Conservation (phyloP, 345 rosid genomes). For the Eucalyptus sp. region DNA sequence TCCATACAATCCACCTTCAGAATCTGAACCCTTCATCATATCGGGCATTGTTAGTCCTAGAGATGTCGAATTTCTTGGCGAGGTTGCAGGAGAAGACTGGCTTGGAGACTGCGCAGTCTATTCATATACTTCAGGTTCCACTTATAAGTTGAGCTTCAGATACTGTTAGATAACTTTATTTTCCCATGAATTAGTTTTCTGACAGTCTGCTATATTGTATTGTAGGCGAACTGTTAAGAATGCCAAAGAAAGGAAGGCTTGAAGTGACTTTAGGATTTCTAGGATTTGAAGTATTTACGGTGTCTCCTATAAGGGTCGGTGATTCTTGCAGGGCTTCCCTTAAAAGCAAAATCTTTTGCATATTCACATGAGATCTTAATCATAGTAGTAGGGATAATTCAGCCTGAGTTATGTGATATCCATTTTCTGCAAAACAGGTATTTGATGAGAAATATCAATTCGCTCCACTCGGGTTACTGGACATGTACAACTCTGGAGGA, state of each 20-base stretch:
- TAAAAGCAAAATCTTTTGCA: not conserved
- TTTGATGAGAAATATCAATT: conserved; percentile 9
- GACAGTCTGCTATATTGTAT: not conserved
- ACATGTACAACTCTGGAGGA: conserved; percentile 26
- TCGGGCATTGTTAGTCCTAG: conserved; percentile 22
- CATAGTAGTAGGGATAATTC: not conserved
- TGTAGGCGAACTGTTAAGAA: conserved; percentile 15
- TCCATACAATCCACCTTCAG: not conserved
- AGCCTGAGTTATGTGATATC: not conserved
- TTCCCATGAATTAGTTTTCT: not conserved
- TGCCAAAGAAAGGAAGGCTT: conserved; percentile 19
- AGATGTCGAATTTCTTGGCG: conserved; percentile 40
- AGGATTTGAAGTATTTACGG: conserved; percentile 31
- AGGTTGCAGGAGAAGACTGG: conserved; percentile 28
- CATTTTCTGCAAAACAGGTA: conserved; percentile 7
- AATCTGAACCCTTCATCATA: conserved; percentile 3
- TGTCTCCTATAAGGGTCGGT: conserved; percentile 41
- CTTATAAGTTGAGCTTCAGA: not conserved
- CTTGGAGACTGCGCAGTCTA: conserved; percentile 37
- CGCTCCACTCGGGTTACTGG: conserved; percentile 14
- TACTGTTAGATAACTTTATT: not conserved
- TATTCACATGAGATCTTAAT: not conserved
- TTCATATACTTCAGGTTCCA: conserved; percentile 22
- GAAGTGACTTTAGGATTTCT: conserved; percentile 24
- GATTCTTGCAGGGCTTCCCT: not conserved